A percentile compares a stretch with the other conserved stretches of the same genome.
Conservation (phyloP, 768 basidiomycete genomes). For the Hortiboletus flavorubellus region DNA sequence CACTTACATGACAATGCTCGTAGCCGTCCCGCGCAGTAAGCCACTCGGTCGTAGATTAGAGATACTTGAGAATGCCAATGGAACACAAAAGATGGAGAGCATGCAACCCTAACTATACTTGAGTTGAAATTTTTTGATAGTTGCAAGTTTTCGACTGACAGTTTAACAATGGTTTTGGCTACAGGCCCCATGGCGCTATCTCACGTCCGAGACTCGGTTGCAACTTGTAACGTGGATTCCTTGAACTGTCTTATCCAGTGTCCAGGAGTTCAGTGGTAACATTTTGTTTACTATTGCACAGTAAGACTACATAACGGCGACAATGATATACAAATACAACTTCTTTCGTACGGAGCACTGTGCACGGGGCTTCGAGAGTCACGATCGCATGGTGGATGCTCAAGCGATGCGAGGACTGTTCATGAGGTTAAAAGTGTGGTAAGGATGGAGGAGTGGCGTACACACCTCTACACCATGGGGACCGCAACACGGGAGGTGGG, state of each 20-base stretch:
- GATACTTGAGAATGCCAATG: no score
- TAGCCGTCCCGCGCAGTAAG: no score
- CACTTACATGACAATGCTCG: no score
- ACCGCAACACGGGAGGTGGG: constrained; percentile 25
- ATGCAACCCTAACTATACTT: background rate
- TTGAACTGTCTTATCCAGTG: background rate
- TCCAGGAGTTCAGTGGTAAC: background rate
- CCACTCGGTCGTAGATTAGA: no score
- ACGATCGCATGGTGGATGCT: background rate
- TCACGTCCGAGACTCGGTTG: no score
- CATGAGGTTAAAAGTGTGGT: background rate
- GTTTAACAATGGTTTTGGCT: background rate
- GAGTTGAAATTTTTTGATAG: no score
- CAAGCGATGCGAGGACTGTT: background rate
- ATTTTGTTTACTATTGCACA: constrained; percentile 8
- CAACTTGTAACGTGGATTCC: background rate
- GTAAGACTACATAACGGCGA: background rate
- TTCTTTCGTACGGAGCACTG: constrained; percentile 1
- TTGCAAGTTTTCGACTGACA: background rate
- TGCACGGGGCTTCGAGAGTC: constrained; percentile 3
- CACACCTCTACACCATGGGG: constrained; percentile 21
- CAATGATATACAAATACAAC: constrained; percentile 22
- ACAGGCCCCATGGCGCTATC: no score
- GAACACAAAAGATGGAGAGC: no score
- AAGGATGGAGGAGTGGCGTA: background rate